Evolutionary conservation across 2,329 filamentous ascomycete genomes (phyloP), one percentile per base, ranked within the genome.

Genomic region (Dothideomycetidae sp.): DNA sequence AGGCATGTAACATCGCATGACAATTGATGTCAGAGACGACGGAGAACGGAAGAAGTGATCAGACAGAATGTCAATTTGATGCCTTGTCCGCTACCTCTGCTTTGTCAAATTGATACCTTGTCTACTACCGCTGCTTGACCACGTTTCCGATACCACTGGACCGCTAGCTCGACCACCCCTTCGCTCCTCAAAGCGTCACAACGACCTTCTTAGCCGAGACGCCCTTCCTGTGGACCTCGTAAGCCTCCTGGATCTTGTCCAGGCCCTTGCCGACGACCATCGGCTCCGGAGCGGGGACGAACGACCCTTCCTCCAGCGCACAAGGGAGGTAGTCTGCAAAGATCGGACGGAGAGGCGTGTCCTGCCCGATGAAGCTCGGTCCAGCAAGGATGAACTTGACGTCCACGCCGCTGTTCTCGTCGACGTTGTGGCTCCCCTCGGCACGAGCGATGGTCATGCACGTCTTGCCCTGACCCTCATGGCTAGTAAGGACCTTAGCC

Each of bases 221-320:
- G 10, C 47, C 44, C 16, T 37, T 38, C 26, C 17, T 38, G 15
- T 37, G 28, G 5, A 29, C 17, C 15, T 46, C 43, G 4, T 42
- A 29, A 12, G 42, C 49, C 10, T 41, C 39, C 32, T 52, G 47
- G 4, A 50, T 13, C 2, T 29, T 34, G 15, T 48, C 46, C 17
- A 52, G 33, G 0, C 48, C 49, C 30, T 46, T 39, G 1, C 44
- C 49, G 14, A 44, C 36, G 3, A 51, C 43, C 31, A 47, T 36
- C 11, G 48, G 26, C 11, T 41, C 37, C 15, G 44, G 55, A 7
- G 54, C 50, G 29, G 49, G 42, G 40, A 49, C 43, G 40, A 56
- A 52, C 35, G 46, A 48, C 1, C 54, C 53, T n/a, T 50, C 41
- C 14, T 48, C 53, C 39, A 64, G 37, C 1, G 60, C 62, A 5